Conservation (phyloP, 176 grass and related monocot genomes). For the Thalia dealbata region DNA sequence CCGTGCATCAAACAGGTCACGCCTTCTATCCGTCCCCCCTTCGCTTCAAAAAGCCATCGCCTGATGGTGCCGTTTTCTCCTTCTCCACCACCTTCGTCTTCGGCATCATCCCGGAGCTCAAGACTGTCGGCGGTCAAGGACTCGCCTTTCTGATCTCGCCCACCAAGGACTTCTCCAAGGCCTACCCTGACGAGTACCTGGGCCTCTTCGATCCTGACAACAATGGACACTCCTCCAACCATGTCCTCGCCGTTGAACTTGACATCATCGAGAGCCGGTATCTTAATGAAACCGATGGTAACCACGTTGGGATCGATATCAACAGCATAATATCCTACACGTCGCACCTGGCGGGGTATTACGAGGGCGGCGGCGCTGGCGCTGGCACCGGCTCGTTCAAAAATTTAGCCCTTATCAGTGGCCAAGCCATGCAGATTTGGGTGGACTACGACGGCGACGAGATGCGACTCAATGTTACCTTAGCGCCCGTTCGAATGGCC, state of each 20-base stretch:
- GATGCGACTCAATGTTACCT: slow-evolving; percentile 12
- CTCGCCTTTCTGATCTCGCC: slow-evolving; percentile 37
- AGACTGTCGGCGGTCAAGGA: slow-evolving; percentile 23
- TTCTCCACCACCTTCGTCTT: slow-evolving; percentile 33
- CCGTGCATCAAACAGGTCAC: slow-evolving; percentile 33
- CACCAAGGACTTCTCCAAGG: slow-evolving; percentile 29
- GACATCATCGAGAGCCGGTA: slow-evolving; percentile 14
- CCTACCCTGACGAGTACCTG: slow-evolving; percentile 25
- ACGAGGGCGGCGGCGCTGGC: no score
- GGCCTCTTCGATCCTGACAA: slow-evolving; percentile 23
- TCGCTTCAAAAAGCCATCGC: background rate
- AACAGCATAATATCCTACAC: background rate
- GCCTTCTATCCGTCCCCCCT: slow-evolving; percentile 27
- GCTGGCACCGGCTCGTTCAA: background rate
- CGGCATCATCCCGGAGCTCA: slow-evolving; percentile 17
- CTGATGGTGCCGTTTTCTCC: background rate
- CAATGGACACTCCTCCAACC: background rate
- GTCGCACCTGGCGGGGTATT: background rate
- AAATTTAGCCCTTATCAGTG: slow-evolving; percentile 1
- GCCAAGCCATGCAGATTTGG: slow-evolving; percentile 8
- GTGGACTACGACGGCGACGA: slow-evolving; percentile 19
- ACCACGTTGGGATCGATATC: slow-evolving; percentile 24
- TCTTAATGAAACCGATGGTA: slow-evolving; percentile 22
- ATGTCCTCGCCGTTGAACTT: slow-evolving; percentile 1
- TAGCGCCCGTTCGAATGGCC: background rate